Conservation (phyloP, 352 stramenopile genomes). For the Globisporangium middletonii region DNA sequence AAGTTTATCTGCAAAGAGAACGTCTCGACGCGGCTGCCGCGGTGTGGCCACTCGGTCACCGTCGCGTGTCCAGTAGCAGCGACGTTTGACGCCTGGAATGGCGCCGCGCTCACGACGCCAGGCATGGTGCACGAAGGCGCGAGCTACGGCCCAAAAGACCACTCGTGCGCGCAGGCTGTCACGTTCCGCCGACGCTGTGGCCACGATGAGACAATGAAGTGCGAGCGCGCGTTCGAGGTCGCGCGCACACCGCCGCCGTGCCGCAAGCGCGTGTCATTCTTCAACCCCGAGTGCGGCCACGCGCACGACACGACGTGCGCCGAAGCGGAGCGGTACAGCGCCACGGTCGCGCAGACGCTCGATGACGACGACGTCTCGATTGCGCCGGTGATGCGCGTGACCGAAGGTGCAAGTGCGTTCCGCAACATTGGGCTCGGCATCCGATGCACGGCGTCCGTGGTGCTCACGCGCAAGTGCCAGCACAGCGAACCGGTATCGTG, state of each 20-base stretch:
- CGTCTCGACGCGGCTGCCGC: conserved; percentile 41
- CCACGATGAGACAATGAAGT: conserved; percentile 46
- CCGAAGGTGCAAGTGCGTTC: conserved; percentile 23
- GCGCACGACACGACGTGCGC: conserved; percentile 45
- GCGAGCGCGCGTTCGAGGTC: conserved; percentile 70
- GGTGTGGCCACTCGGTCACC: conserved; percentile 54
- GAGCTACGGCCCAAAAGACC: conserved; percentile 61
- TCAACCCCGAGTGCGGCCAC: conserved; percentile 72
- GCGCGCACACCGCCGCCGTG: conserved; percentile 37
- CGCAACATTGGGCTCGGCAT: conserved; percentile 38
- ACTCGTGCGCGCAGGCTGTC: conserved; percentile 51
- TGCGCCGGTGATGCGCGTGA: conserved; percentile 25
- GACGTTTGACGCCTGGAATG: conserved; percentile 43
- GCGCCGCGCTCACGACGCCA: conserved; percentile 23
- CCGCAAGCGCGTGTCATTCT: conserved; percentile 30
- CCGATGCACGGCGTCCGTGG: conserved; percentile 28
- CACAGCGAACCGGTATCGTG: conserved; percentile 43
- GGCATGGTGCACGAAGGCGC: conserved; percentile 50
- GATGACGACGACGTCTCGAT: conserved; percentile 8
- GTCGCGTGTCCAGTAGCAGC: conserved; percentile 44
- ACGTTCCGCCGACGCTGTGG: conserved; percentile 62
- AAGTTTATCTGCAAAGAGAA: conserved; percentile 52
- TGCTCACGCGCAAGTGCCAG: conserved; percentile 29
- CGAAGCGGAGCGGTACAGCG: conserved; percentile 17
- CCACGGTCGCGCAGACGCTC: neutral